These are phyloP conservation scores for Corchorus olitorius DNA, from an alignment of 345 rosid genomes.

Conservation along the genomic window DNA sequence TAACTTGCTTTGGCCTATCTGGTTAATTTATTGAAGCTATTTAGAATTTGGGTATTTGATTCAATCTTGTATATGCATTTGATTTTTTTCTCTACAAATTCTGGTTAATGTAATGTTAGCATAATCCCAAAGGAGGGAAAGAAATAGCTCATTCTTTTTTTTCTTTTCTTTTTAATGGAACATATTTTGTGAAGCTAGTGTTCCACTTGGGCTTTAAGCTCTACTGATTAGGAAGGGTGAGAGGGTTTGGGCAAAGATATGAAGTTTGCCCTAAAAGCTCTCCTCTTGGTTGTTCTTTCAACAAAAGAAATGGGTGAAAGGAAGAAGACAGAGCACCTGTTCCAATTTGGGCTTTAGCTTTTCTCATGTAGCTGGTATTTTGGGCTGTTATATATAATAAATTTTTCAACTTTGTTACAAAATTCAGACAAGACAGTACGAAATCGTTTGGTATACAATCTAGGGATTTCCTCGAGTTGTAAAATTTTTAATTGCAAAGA, in stretches of 20 bases:
- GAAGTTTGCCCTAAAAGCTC: background rate
- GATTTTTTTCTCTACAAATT: too few species aligned
- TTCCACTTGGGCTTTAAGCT: background rate
- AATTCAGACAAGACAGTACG: background rate
- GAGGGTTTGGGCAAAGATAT: background rate
- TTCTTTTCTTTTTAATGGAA: background rate
- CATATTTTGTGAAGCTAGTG: conserved; percentile 21
- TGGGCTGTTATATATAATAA: too few species aligned
- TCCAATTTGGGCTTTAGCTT: background rate
- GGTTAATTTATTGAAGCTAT: too few species aligned
- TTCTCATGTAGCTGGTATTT: too few species aligned
- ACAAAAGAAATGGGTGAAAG: too few species aligned
- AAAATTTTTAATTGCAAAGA: background rate
- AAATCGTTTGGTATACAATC: background rate
- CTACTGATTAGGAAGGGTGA: background rate
- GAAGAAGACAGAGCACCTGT: too few species aligned
- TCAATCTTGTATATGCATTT: too few species aligned
- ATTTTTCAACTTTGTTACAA: background rate
- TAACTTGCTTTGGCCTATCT: too few species aligned
- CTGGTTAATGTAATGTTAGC: conserved; percentile 5
- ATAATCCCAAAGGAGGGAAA: background rate
- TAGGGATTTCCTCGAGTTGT: background rate
- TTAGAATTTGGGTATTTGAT: too few species aligned
- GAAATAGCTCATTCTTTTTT: conserved; percentile 9
- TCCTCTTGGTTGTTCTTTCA: background rate